Percentiles rank a stretch among this genome's conserved stretches.
These are phyloP conservation scores for Exserohilum rostratum DNA, from an alignment of 2,329 filamentous ascomycete species.

Conservation along the genomic window DNA sequence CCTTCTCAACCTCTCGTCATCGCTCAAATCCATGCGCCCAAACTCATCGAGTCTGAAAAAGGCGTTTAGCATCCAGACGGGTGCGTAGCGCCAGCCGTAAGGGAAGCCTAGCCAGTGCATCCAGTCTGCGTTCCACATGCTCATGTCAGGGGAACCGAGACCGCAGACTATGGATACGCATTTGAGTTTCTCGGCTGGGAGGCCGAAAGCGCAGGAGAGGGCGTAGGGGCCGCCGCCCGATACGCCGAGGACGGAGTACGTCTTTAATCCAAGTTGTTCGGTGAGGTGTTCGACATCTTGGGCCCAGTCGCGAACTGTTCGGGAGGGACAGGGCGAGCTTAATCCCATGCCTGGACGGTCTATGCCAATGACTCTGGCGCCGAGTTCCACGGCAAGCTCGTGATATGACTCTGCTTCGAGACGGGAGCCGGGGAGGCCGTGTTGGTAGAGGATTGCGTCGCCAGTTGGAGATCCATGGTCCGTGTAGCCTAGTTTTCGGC, in stretches of 20 bases:
- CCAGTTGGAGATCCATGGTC: conserved; percentile 38
- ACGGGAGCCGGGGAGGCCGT: conserved; percentile 41
- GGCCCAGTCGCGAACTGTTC: conserved; percentile 30
- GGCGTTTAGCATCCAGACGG: conserved; percentile 26
- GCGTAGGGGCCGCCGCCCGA: conserved; percentile 44
- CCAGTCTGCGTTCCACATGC: conserved; percentile 37
- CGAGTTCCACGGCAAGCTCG: conserved; percentile 25
- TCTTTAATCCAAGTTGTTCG: conserved; percentile 23
- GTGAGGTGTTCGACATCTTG: conserved; percentile 34
- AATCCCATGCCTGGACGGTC: conserved; percentile 40
- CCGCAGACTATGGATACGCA: conserved; percentile 37
- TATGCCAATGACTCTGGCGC: conserved; percentile 31
- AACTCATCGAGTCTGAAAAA: conserved; percentile 29
- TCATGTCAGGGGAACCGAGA: conserved; percentile 46
- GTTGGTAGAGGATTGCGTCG: conserved; percentile 34
- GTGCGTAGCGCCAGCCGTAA: conserved; percentile 35
- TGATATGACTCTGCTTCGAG: conserved; percentile 36
- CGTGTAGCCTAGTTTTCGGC: conserved; percentile 47
- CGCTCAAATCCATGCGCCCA: conserved; percentile 41
- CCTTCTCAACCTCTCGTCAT: conserved; percentile 33
- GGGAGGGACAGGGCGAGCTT: conserved; percentile 28
- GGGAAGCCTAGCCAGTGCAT: conserved; percentile 38
- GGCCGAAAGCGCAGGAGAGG: conserved; percentile 34
- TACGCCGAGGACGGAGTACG: conserved; percentile 37
- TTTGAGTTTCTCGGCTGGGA: conserved; percentile 30